Base-by-base conservation (phyloP, 2,329 filamentous ascomycete species). In the Fusarium haematococcum region DNA sequence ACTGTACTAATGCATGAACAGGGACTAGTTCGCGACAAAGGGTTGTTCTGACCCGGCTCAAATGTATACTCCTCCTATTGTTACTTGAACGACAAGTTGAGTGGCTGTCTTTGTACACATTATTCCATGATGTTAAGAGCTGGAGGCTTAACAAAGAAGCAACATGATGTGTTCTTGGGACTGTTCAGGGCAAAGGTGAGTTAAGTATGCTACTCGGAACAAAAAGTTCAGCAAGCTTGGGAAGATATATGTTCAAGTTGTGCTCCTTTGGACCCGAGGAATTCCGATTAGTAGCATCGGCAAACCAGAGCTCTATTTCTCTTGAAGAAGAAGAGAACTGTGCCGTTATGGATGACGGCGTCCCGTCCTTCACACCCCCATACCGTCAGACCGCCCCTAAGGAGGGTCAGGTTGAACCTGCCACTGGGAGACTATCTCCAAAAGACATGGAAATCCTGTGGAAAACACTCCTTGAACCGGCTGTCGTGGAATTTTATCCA, bases 401-500 rank as follows among this genome's bases (percentile, higher is more conserved):
- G 10, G 25, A 6, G 27, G 6, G 11, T 2, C 48, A 20, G 48
- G 48, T 32, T 30, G 48, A 32, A 13, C 4, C 5, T 1, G 11
- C 27, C 13, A 20, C 48, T 32, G 7, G 27, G 20, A 11, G 20
- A 13, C 27, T 52, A 52, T 32, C 48, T 52, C 3, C 6, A 20
- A n/a, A 20, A 6, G 6, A 2, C 6, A 32, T 6, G 27, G 18
- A 8, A n/a, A 20, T 2, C 18, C 11, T 25, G 11, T 61, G 50
- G 61, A n/a, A 68, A 32, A 32, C 32, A n/a, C 37, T 64, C 5
- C 18, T 32, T 23, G 33, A 25, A 3, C 68, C 68, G 9, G 18
- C 7, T 7, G 62, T 64, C 14, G 39, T 65, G 11, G 59, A 66
- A n/a, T 65, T 68, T 25, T 25, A 50, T 2, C 56, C 64, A 10